phyloP scores from a whole-genome alignment of 1,139 yeast genomes.

The Komagataea norvegica region DNA sequence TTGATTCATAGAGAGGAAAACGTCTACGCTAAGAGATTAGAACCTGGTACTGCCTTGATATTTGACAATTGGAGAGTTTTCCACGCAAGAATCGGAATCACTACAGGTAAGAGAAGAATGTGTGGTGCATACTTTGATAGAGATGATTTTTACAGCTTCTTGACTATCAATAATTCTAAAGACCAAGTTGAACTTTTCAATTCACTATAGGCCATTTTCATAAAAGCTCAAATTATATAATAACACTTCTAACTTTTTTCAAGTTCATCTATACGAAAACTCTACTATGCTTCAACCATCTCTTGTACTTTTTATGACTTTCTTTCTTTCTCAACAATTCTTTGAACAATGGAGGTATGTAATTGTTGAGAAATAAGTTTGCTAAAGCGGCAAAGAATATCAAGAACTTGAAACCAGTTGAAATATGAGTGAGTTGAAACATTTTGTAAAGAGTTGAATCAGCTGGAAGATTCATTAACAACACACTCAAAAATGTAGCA shows the following conservation, averaged over 20 bases:
- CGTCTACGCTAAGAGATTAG: conserved; percentile 53
- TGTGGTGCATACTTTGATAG: conserved; percentile 74
- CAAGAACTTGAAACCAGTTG: conserved; percentile 45
- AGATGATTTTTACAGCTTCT: conserved; percentile 61
- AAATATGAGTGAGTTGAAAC: conserved; percentile 69
- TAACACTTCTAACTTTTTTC: neutral
- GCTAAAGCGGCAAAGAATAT: conserved; percentile 43
- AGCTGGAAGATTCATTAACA: conserved; percentile 46
- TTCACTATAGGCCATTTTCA: conserved; percentile 11
- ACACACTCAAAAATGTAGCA: conserved; percentile 45
- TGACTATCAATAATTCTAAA: conserved; percentile 49
- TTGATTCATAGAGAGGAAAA: conserved; percentile 49
- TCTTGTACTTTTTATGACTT: conserved; percentile 36
- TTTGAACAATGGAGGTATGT: conserved; percentile 31
- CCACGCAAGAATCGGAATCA: conserved; percentile 61
- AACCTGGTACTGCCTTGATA: conserved; percentile 65
- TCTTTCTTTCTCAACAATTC: conserved; percentile 30
- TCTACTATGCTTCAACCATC: conserved; percentile 24
- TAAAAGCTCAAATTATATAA: no score
- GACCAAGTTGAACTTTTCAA: conserved; percentile 41
- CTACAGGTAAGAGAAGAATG: conserved; percentile 66
- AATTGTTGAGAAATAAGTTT: conserved; percentile 43
- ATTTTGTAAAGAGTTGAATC: conserved; percentile 54
- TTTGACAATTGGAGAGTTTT: conserved; percentile 77
- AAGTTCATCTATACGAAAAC: conserved; percentile 12